Conservation (phyloP, 108 stramenopile genomes). For the Skeletonema costatum region DNA sequence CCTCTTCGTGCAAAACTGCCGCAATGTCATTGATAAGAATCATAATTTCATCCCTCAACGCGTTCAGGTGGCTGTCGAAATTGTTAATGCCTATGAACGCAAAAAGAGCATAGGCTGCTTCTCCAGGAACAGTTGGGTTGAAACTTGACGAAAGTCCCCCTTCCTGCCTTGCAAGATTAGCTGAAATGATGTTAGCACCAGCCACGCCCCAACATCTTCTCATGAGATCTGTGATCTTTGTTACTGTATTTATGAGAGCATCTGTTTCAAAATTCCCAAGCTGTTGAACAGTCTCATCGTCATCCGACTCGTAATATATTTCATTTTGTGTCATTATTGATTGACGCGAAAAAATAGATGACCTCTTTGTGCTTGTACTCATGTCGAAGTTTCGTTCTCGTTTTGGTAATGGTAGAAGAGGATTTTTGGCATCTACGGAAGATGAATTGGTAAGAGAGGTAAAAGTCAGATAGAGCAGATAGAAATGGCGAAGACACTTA, state of each 20-base stretch:
- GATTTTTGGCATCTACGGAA: constrained; percentile 68
- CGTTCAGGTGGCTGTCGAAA: constrained; percentile 83
- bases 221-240: constrained; percentile 92
- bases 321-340: constrained; percentile 9
- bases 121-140: constrained; percentile 92
- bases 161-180: constrained; percentile 84
- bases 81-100: constrained; percentile 93
- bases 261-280: constrained; percentile 94
- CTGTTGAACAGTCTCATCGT: constrained; percentile 21
- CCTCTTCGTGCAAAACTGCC: constrained; percentile 88
- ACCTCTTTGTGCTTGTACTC: background rate
- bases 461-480: background rate
- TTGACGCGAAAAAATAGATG: constrained; percentile 13
- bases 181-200: constrained; percentile 96
- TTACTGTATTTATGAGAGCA: constrained; percentile 88
- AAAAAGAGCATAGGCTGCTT: constrained; percentile 90
- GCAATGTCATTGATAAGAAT: constrained; percentile 96
- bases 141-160: constrained; percentile 78
- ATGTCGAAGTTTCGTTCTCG: background rate
- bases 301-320: constrained; percentile 18
- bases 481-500: background rate
- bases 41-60: constrained; percentile 93
- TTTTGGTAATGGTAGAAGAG: constrained; percentile 47
- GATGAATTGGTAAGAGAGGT: background rate
- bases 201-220: constrained; percentile 97